A percentile compares a stretch with the other conserved stretches of the same genome.
phyloP scores from a whole-genome alignment of 345 rosid genomes.

The Linum tenue region DNA sequence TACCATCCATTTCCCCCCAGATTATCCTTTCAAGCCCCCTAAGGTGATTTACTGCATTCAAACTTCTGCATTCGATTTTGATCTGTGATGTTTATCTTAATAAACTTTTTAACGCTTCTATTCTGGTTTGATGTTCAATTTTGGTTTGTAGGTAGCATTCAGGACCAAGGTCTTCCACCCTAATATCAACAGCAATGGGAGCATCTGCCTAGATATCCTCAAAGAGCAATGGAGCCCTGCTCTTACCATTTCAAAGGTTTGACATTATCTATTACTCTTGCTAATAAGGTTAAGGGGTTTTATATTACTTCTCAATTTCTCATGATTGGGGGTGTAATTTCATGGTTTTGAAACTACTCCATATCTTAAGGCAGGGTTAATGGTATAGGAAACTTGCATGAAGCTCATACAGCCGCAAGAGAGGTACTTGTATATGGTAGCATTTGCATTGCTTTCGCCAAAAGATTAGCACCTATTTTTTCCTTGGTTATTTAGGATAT shows the following conservation, averaged over 20 bases:
- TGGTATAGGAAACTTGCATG: neutral
- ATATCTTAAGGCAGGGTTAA: neutral
- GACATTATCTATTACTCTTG: neutral
- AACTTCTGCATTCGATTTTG: neutral
- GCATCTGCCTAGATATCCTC: conserved; percentile 38
- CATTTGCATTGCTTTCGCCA: neutral
- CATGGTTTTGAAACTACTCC: neutral
- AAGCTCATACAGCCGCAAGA: neutral
- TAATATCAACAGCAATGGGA: conserved; percentile 41
- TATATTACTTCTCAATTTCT: too few relatives aligned
- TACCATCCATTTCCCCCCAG: conserved; percentile 12
- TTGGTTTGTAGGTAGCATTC: conserved; percentile 26
- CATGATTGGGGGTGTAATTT: neutral
- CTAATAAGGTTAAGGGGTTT: neutral
- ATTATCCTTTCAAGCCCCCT: conserved; percentile 18
- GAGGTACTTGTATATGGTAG: neutral
- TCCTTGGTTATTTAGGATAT: neutral
- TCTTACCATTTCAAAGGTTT: conserved; percentile 39
- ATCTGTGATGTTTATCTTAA: neutral
- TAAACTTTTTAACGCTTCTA: neutral
- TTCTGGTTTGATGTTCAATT: neutral
- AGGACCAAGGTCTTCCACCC: conserved; percentile 37
- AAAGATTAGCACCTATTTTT: neutral
- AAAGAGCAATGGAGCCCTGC: conserved; percentile 50
- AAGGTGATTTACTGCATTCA: conserved; percentile 6